Percentiles rank a stretch among this genome's conserved stretches.
phyloP scores from a whole-genome alignment of 441 rosid genomes.

The Oxalis stricta region DNA sequence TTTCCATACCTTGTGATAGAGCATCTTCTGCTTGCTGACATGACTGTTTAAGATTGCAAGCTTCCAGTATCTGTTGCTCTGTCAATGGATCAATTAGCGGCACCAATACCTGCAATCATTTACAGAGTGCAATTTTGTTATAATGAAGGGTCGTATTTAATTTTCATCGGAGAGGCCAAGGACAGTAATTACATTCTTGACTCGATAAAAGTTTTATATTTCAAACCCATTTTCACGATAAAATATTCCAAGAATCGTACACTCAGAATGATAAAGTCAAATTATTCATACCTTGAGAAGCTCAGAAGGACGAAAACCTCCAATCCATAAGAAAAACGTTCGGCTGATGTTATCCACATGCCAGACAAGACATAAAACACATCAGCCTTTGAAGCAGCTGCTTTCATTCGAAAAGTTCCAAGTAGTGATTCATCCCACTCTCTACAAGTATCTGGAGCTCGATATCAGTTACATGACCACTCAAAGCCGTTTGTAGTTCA shows the following conservation, averaged over 20 bases:
- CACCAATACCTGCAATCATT: conserved; percentile 50
- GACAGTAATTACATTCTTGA: background rate
- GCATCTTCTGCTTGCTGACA: conserved; percentile 97
- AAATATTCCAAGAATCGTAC: background rate
- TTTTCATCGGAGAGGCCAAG: too few relatives aligned
- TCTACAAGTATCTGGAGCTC: conserved; percentile 47
- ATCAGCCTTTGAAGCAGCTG: conserved; percentile 43
- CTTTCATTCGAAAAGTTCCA: conserved; percentile 52
- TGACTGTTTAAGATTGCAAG: conserved; percentile 42
- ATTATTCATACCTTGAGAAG: conserved; percentile 44
- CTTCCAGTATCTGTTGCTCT: conserved; percentile 47
- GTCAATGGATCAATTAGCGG: conserved; percentile 59
- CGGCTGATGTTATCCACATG: conserved; percentile 50
- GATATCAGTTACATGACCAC: conserved; percentile 32
- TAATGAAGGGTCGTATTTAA: too few relatives aligned
- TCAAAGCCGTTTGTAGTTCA: conserved; percentile 37
- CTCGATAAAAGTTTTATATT: background rate
- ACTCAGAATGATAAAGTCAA: background rate
- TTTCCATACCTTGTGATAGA: conserved; percentile 83
- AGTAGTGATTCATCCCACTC: conserved; percentile 41
- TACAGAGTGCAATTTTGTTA: too few relatives aligned
- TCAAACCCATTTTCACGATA: too few relatives aligned
- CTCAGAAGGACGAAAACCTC: conserved; percentile 59
- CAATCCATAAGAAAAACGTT: conserved; percentile 61
- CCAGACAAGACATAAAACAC: conserved; percentile 61